Evolutionary conservation across 306 rosid species (phyloP).

Genomic region (Prunus armeniaca): DNA sequence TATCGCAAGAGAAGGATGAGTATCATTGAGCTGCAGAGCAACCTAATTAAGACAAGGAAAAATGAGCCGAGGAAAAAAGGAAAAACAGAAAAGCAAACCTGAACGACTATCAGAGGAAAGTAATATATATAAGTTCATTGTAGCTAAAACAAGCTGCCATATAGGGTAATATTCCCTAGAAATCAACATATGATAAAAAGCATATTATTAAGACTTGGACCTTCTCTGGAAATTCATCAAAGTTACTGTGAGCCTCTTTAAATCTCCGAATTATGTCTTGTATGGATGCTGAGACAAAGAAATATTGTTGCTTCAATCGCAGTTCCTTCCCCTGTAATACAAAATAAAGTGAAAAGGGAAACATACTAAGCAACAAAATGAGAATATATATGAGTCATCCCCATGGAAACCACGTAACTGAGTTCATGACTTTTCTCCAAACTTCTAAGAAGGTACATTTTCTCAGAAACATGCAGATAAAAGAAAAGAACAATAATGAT

Average conservation of each 20-base stretch:
- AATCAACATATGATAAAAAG: neutral
- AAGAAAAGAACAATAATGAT: neutral
- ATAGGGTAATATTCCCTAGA: neutral
- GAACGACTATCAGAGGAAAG: conserved; percentile 14
- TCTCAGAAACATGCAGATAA: neutral
- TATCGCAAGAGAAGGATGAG: conserved; percentile 74
- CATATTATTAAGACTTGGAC: conserved; percentile 33
- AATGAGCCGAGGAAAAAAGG: conserved; percentile 7
- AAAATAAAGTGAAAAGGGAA: conserved; percentile 10
- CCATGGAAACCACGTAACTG: neutral
- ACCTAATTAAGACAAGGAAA: conserved; percentile 41
- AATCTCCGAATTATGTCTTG: conserved; percentile 75
- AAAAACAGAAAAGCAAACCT: conserved; percentile 20
- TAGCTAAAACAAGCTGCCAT: neutral
- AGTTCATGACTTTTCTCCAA: neutral
- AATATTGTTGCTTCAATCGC: conserved; percentile 68
- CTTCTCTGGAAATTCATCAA: conserved; percentile 65
- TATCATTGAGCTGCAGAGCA: conserved; percentile 71
- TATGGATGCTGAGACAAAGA: conserved; percentile 71
- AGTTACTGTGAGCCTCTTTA: conserved; percentile 58
- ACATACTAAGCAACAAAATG: neutral
- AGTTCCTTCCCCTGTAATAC: conserved; percentile 68
- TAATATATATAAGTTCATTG: neutral
- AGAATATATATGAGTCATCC: neutral
- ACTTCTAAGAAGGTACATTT: neutral